Conservation (phyloP, 805 yeast genomes). For the Suhomyces xylopsoci region DNA sequence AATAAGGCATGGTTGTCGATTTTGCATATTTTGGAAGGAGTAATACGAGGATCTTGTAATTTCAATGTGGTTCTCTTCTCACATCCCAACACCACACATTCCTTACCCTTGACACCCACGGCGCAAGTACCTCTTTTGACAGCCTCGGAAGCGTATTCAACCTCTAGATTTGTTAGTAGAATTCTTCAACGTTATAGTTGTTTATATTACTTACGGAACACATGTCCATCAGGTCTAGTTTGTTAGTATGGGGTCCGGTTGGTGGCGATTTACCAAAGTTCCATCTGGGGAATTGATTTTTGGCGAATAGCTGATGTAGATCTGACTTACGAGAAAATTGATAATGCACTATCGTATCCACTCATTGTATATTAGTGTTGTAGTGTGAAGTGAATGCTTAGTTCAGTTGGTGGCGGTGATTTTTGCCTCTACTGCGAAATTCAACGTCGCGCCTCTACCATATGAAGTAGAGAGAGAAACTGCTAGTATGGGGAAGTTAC, state of each 20-base stretch:
- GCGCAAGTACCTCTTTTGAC: constrained; percentile 98
- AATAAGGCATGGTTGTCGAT: constrained; percentile 87
- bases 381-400: neutral
- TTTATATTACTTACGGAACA: constrained; percentile 63
- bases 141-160: constrained; percentile 96
- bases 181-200: neutral
- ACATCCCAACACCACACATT: constrained; percentile 90
- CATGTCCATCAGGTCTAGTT: constrained; percentile 95
- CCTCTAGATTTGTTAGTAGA: constrained; percentile 54
- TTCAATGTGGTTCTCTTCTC: constrained; percentile 94
- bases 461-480: neutral
- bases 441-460: neutral
- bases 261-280: neutral
- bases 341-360: constrained; percentile 98
- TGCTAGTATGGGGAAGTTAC: neutral
- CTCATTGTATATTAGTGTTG: constrained; percentile 54
- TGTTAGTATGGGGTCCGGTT: constrained; percentile 26
- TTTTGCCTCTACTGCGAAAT: constrained; percentile 4
- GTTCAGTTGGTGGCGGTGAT: neutral
- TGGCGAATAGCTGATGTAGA: neutral
- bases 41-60: constrained; percentile 92
- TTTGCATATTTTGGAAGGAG: constrained; percentile 90
- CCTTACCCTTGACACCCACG: constrained; percentile 90
- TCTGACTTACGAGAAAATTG: constrained; percentile 85
- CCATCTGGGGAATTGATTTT: neutral